Conservation (phyloP, 148 eudicot species). For the Vaccinium vitisidaea region DNA sequence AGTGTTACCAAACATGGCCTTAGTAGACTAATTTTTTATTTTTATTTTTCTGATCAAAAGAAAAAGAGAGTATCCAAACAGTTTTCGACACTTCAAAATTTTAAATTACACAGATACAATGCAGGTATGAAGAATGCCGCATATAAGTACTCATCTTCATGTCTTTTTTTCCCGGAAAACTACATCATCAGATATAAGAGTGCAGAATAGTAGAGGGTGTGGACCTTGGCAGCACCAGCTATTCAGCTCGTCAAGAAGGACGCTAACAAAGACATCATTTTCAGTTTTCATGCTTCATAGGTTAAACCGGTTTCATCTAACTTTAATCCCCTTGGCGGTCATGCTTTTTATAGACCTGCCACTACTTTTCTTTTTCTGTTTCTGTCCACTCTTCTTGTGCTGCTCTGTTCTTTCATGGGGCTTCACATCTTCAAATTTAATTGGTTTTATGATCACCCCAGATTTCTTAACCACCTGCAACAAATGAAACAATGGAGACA, state of each 20-base stretch:
- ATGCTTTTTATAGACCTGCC: slow-evolving; percentile 14
- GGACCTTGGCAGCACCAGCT: not conserved
- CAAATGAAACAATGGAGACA: slow-evolving; percentile 17
- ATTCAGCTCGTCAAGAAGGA: not conserved
- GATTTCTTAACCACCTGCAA: slow-evolving; percentile 84
- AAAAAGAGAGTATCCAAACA: not conserved
- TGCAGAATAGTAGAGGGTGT: not conserved
- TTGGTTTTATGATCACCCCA: slow-evolving; percentile 81
- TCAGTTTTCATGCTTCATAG: not conserved
- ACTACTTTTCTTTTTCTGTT: slow-evolving; percentile 32
- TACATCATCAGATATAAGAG: not conserved
- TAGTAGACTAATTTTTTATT: too few species aligned
- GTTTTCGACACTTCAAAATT: not conserved
- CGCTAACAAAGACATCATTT: not conserved
- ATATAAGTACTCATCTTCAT: not conserved
- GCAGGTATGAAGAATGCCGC: not conserved
- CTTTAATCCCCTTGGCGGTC: not conserved
- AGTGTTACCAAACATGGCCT: too few species aligned
- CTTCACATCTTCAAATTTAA: slow-evolving; percentile 60
- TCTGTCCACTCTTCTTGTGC: slow-evolving; percentile 41
- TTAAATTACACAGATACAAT: not conserved
- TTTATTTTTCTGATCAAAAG: too few species aligned
- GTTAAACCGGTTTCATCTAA: not conserved
- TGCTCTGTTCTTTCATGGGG: slow-evolving; percentile 52
- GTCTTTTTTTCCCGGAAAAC: not conserved